Base-by-base conservation (phyloP, 768 basidiomycete species). In the Suillus hirtellus region DNA sequence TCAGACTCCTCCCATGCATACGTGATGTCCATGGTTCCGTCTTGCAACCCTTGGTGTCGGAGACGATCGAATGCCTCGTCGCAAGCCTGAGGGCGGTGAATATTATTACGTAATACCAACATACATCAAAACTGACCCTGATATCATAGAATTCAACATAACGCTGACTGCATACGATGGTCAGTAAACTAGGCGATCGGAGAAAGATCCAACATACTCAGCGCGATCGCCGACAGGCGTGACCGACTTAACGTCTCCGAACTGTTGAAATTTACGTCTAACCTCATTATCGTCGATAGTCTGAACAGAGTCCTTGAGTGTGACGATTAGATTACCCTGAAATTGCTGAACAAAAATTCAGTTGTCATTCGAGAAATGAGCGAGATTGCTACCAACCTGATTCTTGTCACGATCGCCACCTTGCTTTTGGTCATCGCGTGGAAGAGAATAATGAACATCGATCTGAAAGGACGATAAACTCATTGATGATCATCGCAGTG, bases 391-490 rank as follows among this genome's bases (percentile, higher is more conserved):
- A 73, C 75, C 71, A 66, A 90, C 94, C 77, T 96, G 94, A 73
- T 92, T 93, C 76, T 89, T 95, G 60, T 96, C 95, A 54, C 89
- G 70, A 1, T 75, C 74, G 7, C 82, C 66, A 82, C 87, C 61
- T 84, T 85, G 70, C 82, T 84, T 76, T 66, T 91, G 86, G 61
- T 97, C 93, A 68, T 92, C 93, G 65, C 93, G 88, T 12, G 97
- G 97, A 35, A 99, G 79, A 34, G 95, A 96, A 79, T 95, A 99
- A 75, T 99, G 97, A 0, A 99, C 96, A 79, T 99, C 97, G 74
- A 99, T 99, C 96, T 97, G 71, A 24, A 42, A 27, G 53, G 49
- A 60, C 38, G 59, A 68, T 61, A 54, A 37, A 44, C 66, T 63
- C 60, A 38, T 61, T 59, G 54, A 63, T 19, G 50, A 43, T 37